These are phyloP conservation scores for Bocquillonia castaneifolia DNA, from an alignment of 441 rosid species.

Conservation along the genomic window DNA sequence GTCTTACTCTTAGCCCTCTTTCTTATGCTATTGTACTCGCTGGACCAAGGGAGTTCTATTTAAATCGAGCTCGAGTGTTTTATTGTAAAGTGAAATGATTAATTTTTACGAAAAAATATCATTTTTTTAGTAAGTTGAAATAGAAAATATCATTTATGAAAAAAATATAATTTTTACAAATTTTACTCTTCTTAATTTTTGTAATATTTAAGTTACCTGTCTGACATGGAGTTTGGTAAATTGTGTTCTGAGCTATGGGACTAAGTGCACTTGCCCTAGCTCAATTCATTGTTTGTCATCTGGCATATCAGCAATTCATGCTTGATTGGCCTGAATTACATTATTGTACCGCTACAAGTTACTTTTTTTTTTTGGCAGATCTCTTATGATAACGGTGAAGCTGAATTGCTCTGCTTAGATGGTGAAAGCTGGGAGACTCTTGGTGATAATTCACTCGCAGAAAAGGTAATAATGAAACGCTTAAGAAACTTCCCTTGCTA, in stretches of 20 bases:
- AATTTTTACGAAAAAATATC: too few relatives aligned
- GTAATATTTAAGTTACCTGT: constrained; percentile 2
- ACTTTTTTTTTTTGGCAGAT: constrained; percentile 32
- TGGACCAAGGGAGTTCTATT: too few relatives aligned
- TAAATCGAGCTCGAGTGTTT: too few relatives aligned
- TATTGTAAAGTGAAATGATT: too few relatives aligned
- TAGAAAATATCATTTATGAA: too few relatives aligned
- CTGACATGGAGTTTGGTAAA: background rate
- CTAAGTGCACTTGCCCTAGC: background rate
- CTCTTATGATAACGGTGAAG: constrained; percentile 45
- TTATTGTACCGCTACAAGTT: background rate
- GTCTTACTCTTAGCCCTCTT: too few relatives aligned
- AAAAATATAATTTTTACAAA: too few relatives aligned
- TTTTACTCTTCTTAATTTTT: background rate
- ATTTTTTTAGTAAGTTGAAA: too few relatives aligned
- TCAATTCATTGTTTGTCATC: background rate
- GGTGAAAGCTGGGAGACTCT: constrained; percentile 51
- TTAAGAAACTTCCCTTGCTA: constrained; percentile 6
- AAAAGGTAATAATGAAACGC: constrained; percentile 34
- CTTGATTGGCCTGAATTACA: background rate
- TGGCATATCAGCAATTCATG: background rate
- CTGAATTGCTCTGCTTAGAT: constrained; percentile 48
- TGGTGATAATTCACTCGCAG: constrained; percentile 33
- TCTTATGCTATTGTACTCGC: too few relatives aligned
- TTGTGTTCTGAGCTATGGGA: constrained; percentile 2